phyloP scores from a whole-genome alignment of 2,329 filamentous ascomycete genomes.

The Epichloe hybrida region DNA sequence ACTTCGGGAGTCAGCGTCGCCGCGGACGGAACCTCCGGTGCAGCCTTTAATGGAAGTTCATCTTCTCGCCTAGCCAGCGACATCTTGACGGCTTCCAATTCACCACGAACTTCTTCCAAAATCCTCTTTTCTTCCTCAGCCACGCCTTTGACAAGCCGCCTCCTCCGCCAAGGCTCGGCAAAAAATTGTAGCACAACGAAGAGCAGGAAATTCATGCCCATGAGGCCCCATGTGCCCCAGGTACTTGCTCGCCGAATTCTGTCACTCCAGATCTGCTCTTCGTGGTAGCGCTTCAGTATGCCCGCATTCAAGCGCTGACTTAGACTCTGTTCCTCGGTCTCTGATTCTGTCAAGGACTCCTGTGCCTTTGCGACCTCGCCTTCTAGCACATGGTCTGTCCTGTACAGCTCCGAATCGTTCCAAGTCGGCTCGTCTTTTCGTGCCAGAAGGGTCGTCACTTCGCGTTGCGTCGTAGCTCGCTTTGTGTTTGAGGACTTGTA shows the following conservation, averaged over 20 bases:
- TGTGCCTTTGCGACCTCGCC: conserved; percentile 63
- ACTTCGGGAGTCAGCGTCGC: neutral
- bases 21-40: conserved; percentile 5
- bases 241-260: conserved; percentile 92
- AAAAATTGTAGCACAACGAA: conserved; percentile 79
- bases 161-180: conserved; percentile 83
- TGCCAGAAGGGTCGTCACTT: conserved; percentile 87
- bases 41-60: conserved; percentile 3
- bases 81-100: conserved; percentile 24
- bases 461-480: conserved; percentile 80
- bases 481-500: conserved; percentile 77
- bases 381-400: conserved; percentile 86
- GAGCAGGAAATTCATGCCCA: conserved; percentile 89
- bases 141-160: conserved; percentile 67
- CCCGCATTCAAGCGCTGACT: conserved; percentile 62
- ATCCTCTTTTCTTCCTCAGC: conserved; percentile 60
- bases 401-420: conserved; percentile 84
- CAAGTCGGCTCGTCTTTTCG: conserved; percentile 77
- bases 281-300: conserved; percentile 86
- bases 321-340: conserved; percentile 67
- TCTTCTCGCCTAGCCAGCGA: conserved; percentile 15
- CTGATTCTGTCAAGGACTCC: conserved; percentile 58
- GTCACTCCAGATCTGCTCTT: conserved; percentile 98
- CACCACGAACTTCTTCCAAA: conserved; percentile 33
- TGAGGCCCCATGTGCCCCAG: conserved; percentile 96